Percentiles rank a stretch among this genome's conserved stretches.
Evolutionary conservation across 23 red algal species (phyloP).

Genomic region (Agarophyton chilense): DNA sequence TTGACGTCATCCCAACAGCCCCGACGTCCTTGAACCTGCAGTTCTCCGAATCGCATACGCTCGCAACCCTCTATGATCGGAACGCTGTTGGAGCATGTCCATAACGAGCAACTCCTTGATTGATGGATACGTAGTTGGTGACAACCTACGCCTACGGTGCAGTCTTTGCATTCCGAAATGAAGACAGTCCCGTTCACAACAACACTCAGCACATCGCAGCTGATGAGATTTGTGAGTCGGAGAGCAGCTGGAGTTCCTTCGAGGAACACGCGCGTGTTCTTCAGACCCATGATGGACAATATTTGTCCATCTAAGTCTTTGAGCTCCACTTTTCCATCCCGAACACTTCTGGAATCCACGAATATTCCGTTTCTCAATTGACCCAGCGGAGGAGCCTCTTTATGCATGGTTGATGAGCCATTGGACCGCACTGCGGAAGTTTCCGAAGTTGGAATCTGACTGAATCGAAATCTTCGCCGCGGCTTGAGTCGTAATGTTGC

Average conservation of each 20-base stretch:
- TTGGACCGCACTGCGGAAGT: neutral
- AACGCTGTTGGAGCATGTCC: neutral
- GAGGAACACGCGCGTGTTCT: neutral
- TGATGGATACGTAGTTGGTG: slow-evolving; percentile 23
- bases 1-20: slow-evolving; percentile 16
- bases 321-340: slow-evolving; percentile 7
- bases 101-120: neutral
- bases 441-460: neutral
- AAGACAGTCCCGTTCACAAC: slow-evolving; percentile 3
- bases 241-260: neutral
- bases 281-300: neutral
- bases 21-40: neutral
- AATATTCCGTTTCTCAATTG: neutral
- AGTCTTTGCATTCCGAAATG: neutral
- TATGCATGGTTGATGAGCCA: neutral
- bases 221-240: neutral
- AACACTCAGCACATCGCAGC: neutral
- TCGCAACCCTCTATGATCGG: slow-evolving; percentile 15
- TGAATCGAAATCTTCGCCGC: slow-evolving; percentile 11
- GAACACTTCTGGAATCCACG: slow-evolving; percentile 2
- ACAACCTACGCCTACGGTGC: neutral
- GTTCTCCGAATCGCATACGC: slow-evolving; percentile 5
- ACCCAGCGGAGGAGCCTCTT: neutral
- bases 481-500: neutral
- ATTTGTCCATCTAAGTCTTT: neutral